Percentiles rank a stretch among this genome's conserved stretches.
These are phyloP conservation scores for Penicillium palitans DNA, from an alignment of 2,329 filamentous ascomycete species.

Conservation along the genomic window DNA sequence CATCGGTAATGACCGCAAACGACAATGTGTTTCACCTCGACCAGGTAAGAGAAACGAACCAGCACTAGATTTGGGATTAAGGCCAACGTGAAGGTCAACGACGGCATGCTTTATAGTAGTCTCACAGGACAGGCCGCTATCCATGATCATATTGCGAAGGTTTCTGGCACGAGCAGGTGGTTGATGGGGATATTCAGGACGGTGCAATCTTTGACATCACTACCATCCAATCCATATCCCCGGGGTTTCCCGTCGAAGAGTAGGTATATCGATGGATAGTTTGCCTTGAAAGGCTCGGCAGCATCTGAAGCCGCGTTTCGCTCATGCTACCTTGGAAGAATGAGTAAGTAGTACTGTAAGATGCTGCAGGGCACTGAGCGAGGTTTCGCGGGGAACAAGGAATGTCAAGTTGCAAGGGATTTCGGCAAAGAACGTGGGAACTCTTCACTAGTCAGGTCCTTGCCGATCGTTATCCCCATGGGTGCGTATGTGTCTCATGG, in stretches of 20 bases:
- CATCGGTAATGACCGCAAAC: conserved; percentile 26
- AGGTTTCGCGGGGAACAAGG: not conserved
- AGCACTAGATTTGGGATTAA: not conserved
- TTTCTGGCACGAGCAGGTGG: conserved; percentile 22
- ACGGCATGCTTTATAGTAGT: conserved; percentile 21
- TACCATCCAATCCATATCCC: conserved; percentile 27
- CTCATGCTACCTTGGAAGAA: not conserved
- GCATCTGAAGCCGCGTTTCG: no score
- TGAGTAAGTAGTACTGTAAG: not conserved
- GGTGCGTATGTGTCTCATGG: not conserved
- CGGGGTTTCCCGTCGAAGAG: conserved; percentile 6
- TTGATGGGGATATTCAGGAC: conserved; percentile 13
- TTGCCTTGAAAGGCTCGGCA: not conserved
- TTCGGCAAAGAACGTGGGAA: not conserved
- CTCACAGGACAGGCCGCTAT: conserved; percentile 23
- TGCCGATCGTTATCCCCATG: not conserved
- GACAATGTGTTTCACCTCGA: conserved; percentile 22
- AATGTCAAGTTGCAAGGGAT: not conserved
- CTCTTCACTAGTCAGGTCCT: not conserved
- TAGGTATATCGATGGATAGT: conserved; percentile 13
- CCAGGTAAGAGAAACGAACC: not conserved
- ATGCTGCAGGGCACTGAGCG: not conserved
- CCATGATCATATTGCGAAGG: conserved; percentile 25
- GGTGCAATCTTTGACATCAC: conserved; percentile 17
- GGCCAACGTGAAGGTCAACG: conserved; percentile 7